Base-by-base conservation (phyloP, 106 monocot genomes). In the Phalaenopsis aphrodite region DNA sequence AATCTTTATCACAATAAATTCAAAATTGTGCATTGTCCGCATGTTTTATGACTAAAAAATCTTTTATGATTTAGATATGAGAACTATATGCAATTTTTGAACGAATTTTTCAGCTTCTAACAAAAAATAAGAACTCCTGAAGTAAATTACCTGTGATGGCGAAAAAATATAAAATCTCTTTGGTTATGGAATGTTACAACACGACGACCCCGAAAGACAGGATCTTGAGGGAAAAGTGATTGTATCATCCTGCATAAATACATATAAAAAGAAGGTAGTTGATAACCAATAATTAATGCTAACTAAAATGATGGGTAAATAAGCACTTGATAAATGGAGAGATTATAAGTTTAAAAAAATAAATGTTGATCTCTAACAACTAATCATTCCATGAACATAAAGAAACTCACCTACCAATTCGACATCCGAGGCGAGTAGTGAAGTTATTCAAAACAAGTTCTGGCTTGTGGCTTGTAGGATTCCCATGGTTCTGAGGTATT, bases 181-280 rank as follows among this genome's bases (percentile, higher is more conserved):
- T 98, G 94, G 75, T 98, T 98, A 86, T 94, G 98, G 81, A 98
- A 98, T 38, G 98, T 98, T 55, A 89, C 98, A 84, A 94, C 98
- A 75, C 90, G 86, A 41, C 98, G 90, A 56, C 98, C 98, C 68
- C 92, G 90, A 49, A 92, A 98, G 38, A 92, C 72, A 57, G 98
- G 98, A 80, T 85, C 85, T 81, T 94, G 92, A 66, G 90, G 98
- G 77, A 98, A 98, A 64, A 98, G 87, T 24, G 98, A 91, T 64
- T 98, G 90, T 86, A 98, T 89, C 88, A 98, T 83, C 85, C 98
- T 98, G 77, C 75, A 71, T 39, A 81, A 82, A 61, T 16, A 81
- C 46, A 78, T 42, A 58, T 1, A 42, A 19, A 42, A 83, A 72
- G 17, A 38, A 11, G 21, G 42, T 18, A 49, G 41, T 48, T 6